A percentile compares a stretch with the other conserved stretches of the same genome.
phyloP scores from a whole-genome alignment of 1,139 yeast genomes.

The Saccharomyces hybrid region DNA sequence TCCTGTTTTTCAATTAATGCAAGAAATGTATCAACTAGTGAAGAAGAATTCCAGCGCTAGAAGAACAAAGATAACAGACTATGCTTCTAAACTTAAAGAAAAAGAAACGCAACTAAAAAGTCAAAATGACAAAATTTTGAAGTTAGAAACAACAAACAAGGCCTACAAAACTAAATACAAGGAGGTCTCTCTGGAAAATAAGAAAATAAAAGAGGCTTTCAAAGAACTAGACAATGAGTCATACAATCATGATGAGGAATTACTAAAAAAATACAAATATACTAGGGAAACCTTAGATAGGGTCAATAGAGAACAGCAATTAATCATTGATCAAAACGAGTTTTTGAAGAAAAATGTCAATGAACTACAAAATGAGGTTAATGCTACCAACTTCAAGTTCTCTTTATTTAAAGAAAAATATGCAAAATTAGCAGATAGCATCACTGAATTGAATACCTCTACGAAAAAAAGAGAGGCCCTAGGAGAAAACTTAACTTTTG shows the following conservation, averaged over 20 bases:
- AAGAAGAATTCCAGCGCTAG: neutral
- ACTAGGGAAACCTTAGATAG: neutral
- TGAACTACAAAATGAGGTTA: slow-evolving; percentile 3
- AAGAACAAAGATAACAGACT: neutral
- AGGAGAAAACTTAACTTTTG: neutral
- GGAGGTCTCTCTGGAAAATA: neutral
- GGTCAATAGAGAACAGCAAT: neutral
- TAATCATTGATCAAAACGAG: neutral
- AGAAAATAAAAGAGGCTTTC: neutral
- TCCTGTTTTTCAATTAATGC: neutral
- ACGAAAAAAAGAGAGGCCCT: neutral
- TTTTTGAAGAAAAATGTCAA: neutral
- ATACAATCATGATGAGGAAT: slow-evolving; percentile 7
- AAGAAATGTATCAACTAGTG: neutral
- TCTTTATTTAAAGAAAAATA: neutral
- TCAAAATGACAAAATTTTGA: neutral
- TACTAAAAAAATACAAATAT: neutral
- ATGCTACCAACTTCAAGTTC: slow-evolving; percentile 2
- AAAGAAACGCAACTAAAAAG: neutral
- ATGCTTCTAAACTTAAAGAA: neutral
- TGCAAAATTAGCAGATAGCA: neutral
- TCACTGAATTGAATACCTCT: neutral
- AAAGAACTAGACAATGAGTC: neutral
- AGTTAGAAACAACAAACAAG: neutral
- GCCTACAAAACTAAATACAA: neutral